phyloP scores from a whole-genome alignment of 2,329 filamentous ascomycete species.

The Beauveria sp. region DNA sequence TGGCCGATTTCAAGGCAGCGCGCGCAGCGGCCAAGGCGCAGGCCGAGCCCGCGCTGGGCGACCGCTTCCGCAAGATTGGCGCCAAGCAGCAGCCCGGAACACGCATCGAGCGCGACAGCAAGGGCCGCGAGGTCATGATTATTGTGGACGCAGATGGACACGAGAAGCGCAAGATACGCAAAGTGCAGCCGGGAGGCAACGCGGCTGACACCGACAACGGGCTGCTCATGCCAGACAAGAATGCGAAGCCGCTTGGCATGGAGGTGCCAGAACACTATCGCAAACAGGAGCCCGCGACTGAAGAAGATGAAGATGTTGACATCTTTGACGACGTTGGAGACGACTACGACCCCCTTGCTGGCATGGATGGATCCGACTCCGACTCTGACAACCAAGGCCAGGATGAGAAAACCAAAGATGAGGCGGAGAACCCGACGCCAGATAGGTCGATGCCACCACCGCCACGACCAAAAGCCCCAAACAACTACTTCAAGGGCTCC shows the following conservation, averaged over 20 bases:
- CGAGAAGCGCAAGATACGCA: conserved; percentile 58
- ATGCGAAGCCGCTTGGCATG: conserved; percentile 54
- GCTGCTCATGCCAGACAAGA: conserved; percentile 46
- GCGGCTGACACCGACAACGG: conserved; percentile 32
- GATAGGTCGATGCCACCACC: conserved; percentile 38
- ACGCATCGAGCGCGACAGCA: conserved; percentile 53
- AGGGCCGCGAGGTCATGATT: conserved; percentile 56
- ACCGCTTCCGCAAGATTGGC: conserved; percentile 59
- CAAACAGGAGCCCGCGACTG: conserved; percentile 37
- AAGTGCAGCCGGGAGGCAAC: conserved; percentile 32
- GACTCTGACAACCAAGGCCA: conserved; percentile 39
- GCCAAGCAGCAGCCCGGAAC: conserved; percentile 44
- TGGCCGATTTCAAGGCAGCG: conserved; percentile 59
- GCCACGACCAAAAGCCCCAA: conserved; percentile 31
- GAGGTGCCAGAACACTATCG: conserved; percentile 54
- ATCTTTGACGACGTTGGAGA: conserved; percentile 61
- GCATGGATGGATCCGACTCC: conserved; percentile 38
- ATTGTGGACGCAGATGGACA: conserved; percentile 59
- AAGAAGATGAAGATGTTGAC: conserved; percentile 49
- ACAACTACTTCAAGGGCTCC: conserved; percentile 57
- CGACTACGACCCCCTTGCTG: conserved; percentile 61
- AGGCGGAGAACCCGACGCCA: conserved; percentile 17
- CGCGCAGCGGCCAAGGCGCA: conserved; percentile 51
- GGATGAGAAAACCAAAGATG: conserved; percentile 19
- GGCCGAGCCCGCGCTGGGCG: conserved; percentile 44